Percentiles rank a stretch among this genome's conserved stretches.
These are phyloP conservation scores for Eugenia klotzschiana DNA, from an alignment of 441 rosid genomes.

Conservation along the genomic window DNA sequence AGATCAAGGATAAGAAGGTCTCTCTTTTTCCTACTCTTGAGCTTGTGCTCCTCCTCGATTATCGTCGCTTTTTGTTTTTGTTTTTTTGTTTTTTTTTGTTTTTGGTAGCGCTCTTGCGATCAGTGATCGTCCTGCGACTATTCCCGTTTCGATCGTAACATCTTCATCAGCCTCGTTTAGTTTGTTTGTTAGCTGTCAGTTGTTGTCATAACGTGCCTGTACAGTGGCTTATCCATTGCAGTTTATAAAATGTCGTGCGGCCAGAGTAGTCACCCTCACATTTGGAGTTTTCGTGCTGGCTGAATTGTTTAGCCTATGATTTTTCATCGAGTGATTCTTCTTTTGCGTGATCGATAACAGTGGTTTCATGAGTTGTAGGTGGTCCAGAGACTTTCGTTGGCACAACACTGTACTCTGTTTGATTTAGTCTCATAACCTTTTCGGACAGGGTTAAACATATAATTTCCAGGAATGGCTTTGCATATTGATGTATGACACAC, in stretches of 20 bases:
- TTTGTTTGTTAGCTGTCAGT: background rate
- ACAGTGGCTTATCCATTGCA: background rate
- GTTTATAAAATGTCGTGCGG: background rate
- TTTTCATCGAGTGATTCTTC: background rate
- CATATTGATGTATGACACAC: background rate
- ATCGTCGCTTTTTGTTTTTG: background rate
- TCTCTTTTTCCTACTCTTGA: background rate
- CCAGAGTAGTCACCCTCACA: background rate
- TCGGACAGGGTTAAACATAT: background rate
- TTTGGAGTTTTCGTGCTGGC: background rate
- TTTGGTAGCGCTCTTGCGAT: background rate
- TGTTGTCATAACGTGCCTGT: background rate
- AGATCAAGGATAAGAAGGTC: constrained; percentile 13
- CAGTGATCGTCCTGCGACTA: background rate
- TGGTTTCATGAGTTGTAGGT: background rate
- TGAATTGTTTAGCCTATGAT: background rate
- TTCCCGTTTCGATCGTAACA: background rate
- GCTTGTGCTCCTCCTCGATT: background rate
- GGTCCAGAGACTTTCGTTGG: background rate
- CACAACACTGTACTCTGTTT: background rate
- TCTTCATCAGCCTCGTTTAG: background rate
- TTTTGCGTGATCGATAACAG: no score
- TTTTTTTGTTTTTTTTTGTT: no score
- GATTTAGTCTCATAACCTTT: background rate
- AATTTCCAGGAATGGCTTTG: background rate